phyloP scores from a whole-genome alignment of 23 red algal genomes.

The Gracilaria domingensis region DNA sequence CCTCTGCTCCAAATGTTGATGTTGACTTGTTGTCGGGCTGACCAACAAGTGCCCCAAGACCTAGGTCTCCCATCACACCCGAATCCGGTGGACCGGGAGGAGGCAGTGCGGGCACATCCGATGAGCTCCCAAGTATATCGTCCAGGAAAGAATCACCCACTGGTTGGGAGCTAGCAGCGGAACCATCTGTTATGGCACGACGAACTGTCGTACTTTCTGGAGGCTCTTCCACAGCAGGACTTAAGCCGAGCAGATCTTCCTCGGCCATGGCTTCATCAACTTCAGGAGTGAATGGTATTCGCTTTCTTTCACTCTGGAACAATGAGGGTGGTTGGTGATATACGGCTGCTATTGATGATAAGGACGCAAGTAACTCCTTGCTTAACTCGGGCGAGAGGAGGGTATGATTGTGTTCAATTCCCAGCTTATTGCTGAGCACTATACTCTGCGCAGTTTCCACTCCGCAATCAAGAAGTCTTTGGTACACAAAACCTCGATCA shows the following conservation, averaged over 20 bases:
- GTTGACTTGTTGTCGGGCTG: background rate
- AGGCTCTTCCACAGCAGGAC: conserved; percentile 37
- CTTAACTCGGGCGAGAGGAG: conserved; percentile 36
- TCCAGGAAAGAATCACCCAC: conserved; percentile 46
- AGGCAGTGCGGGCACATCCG: background rate
- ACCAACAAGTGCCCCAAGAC: background rate
- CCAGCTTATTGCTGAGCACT: conserved; percentile 76
- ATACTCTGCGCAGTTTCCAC: conserved; percentile 45
- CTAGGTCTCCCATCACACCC: background rate
- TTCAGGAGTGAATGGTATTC: conserved; percentile 25
- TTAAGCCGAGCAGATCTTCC: conserved; percentile 79
- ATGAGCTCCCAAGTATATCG: conserved; percentile 35
- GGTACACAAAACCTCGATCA: conserved; percentile 83
- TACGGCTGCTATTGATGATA: conserved; percentile 76
- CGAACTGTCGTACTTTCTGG: background rate
- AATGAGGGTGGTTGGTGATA: conserved; percentile 61
- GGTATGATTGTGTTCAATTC: conserved; percentile 26
- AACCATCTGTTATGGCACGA: conserved; percentile 24
- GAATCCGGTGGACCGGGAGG: background rate
- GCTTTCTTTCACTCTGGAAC: conserved; percentile 52
- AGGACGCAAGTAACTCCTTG: conserved; percentile 65
- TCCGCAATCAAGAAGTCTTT: conserved; percentile 59
- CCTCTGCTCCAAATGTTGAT: background rate
- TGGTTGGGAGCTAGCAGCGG: background rate
- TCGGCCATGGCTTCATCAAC: conserved; percentile 40